A percentile compares a stretch with the other conserved stretches of the same genome.
Conservation (phyloP, 116 monocot genomes). For the Dioscorea cayenensis region DNA sequence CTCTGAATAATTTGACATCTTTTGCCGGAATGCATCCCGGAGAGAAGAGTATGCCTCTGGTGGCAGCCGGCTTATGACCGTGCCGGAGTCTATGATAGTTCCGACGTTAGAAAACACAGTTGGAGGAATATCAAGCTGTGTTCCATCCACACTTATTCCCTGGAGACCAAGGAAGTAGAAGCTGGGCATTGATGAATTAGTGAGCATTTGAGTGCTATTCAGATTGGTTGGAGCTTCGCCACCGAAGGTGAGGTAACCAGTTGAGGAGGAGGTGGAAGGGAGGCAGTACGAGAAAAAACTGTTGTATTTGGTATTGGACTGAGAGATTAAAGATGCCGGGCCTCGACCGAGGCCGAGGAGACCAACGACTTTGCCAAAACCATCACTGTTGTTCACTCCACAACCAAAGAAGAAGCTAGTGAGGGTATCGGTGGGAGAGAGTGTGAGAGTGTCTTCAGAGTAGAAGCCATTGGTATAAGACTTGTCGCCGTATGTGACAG, state of each 20-base stretch:
- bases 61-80: conserved; percentile 58
- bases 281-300: conserved; percentile 58
- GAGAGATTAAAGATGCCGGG: conserved; percentile 35
- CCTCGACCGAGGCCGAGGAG: conserved; percentile 53
- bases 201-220: conserved; percentile 35
- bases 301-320: conserved; percentile 23
- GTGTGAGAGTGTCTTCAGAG: conserved; percentile 43
- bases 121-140: conserved; percentile 9
- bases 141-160: conserved; percentile 29
- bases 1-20: conserved; percentile 36
- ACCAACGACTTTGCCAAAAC: conserved; percentile 42
- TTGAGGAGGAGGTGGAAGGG: conserved; percentile 23
- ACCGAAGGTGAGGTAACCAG: conserved; percentile 32
- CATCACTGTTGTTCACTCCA: conserved; percentile 39
- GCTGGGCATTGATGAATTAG: conserved; percentile 1
- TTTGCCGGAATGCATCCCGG: conserved; percentile 28
- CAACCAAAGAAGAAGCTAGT: conserved; percentile 42
- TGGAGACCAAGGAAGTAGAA: conserved; percentile 48
- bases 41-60: conserved; percentile 42
- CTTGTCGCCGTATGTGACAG: conserved; percentile 59
- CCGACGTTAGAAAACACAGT: conserved; percentile 29
- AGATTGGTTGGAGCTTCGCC: background rate
- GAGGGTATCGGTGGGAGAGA: conserved; percentile 22
- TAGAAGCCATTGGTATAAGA: conserved; percentile 57
- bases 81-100: conserved; percentile 64